phyloP scores from a whole-genome alignment of 768 basidiomycete genomes.

The Lentinula aciculospora region DNA sequence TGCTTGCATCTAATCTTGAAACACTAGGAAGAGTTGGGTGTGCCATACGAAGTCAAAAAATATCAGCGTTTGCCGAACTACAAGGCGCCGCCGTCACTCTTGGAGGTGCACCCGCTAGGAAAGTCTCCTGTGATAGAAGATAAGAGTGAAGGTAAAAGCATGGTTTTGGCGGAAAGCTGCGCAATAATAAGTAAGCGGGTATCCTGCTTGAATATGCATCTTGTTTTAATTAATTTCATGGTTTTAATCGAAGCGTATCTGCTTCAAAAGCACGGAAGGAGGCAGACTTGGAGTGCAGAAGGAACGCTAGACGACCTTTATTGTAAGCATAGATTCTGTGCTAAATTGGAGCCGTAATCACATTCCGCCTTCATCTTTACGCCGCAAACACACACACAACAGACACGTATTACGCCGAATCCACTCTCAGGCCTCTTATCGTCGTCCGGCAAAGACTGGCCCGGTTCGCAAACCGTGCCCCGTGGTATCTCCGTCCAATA shows the following conservation, averaged over 20 bases:
- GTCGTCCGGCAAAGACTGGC: neutral
- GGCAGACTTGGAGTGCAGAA: constrained; percentile 19
- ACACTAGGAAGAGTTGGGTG: constrained; percentile 44
- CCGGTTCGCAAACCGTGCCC: neutral
- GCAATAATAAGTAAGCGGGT: constrained; percentile 39
- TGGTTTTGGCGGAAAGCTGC: constrained; percentile 32
- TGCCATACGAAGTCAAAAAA: constrained; percentile 37
- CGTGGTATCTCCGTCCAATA: constrained; percentile 2
- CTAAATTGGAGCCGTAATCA: neutral
- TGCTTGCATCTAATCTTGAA: neutral
- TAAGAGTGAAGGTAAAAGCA: constrained; percentile 37
- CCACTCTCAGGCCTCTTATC: constrained; percentile 34
- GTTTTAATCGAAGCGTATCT: constrained; percentile 30
- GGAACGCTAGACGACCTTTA: constrained; percentile 28
- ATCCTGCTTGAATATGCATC: neutral
- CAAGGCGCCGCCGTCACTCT: constrained; percentile 31
- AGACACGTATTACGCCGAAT: constrained; percentile 38
- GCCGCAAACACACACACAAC: no score
- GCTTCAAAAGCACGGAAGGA: constrained; percentile 31
- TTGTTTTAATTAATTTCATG: constrained; percentile 6
- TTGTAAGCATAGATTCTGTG: constrained; percentile 17
- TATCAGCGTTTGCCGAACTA: constrained; percentile 26
- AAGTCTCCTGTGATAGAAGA: constrained; percentile 24
- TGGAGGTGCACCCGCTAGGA: constrained; percentile 35
- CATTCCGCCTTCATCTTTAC: neutral